Evolutionary conservation across 306 rosid species (phyloP), one percentile per base, ranked within the genome.

Genomic region (Trifolium repens): DNA sequence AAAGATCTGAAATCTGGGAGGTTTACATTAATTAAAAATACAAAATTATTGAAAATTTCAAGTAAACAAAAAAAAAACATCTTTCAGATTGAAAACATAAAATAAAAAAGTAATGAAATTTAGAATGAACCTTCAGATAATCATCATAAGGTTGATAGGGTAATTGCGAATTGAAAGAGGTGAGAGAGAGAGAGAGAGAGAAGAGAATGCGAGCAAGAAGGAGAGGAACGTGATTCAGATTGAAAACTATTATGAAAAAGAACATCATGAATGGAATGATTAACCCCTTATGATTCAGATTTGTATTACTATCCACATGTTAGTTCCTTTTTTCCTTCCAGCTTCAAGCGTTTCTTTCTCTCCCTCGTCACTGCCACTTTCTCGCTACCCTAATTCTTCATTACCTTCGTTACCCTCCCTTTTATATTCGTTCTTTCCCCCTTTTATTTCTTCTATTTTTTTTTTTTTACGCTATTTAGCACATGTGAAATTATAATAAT

Each of bases 61-160:
- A 30, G 34, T 30, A 9, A 37, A 37, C 9, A 37, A 37, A 37
- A 37, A 37, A 22, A 22, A 22, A 22, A 22, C 1, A 3, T n/a
- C 1, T 35, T 37, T 35, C 1, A 37, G 7, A 35, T 5, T 35
- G 24, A 22, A 22, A 22, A 35, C 6, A 35, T 35, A 5, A 37
- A 37, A 0, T 37, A 37, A 37, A 39, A 39, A 12, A 26, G 5
- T 24, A 5, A 58, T 0, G 64, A 58, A 58, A 4, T 24, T 4
- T 4, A 10, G 66, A 27, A 27, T 2, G 30, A 32, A 39, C 83
- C 83, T 80, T 80, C 83, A 80, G 83, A 58, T 58, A 0, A 58
- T 46, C 79, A 80, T 80, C 83, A 80, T 46, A 16, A 80, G 83
- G 83, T 8, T 15, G 4, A 10, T 6, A 47, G 71, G 83, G 83